Evolutionary conservation across 106 monocot genomes (phyloP), one percentile per base, ranked within the genome.

Genomic region (Amphibolis antarctica): DNA sequence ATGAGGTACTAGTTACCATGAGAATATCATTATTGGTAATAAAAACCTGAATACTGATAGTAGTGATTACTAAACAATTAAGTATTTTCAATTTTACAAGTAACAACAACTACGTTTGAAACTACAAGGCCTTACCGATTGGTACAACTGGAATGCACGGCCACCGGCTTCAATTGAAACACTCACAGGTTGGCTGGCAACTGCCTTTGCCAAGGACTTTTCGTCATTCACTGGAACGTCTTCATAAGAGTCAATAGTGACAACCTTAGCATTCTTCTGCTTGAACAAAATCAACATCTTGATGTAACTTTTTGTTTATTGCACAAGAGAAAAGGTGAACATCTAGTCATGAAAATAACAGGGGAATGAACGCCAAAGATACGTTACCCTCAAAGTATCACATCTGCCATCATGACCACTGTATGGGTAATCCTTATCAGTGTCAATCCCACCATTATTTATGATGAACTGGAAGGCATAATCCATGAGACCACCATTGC

Each of bases 131-230:
- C 70, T 60, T 62, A 72, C 72, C 46, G 73, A 73, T 59, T 43
- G 13, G 26, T 74, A 74, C 1, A 74, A 46, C 59, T 74, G 74
- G 66, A 74, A 66, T 12, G 25, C 67, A 20, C 36, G 48, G 0
- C 67, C 67, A 19, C 74, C 61, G 4, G 67, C 74, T 59, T 74
- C 74, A 60, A 74, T 67, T 19, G 67, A 59, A 28, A 74, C 67
- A 57, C 53, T 62, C 0, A 74, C 51, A 15, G 74, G 74, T 47
- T 74, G 74, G 36, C 28, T 51, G 9, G 67, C 59, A 0, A 67
- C 66, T 9, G 66, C 67, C 46, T 74, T 74, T 19, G 60, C 23
- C 59, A 74, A 53, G n/a, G 74, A 54, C 9, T n/a, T 52, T 59
- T 74, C 74, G 4, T 67, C 46, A 28, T 67, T 67, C 1, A 28